Base-by-base conservation (phyloP, 2,329 filamentous ascomycete genomes). In the Pseudocercospora pini-densiflorae region DNA sequence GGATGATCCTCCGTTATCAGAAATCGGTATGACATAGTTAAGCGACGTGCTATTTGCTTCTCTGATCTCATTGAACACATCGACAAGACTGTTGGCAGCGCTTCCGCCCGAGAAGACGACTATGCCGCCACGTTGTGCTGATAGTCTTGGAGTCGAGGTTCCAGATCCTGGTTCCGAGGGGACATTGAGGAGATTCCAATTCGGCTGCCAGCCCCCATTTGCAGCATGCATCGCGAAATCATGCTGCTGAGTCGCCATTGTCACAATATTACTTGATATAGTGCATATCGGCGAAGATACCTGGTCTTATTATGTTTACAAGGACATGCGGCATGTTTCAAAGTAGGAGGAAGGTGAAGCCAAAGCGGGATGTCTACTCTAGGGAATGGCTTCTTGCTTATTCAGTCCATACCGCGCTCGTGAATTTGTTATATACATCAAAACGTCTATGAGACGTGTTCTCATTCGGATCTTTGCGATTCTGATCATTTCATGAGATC, bases 1-100 rank as follows among this genome's bases (percentile, higher is more conserved):
- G 2, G 93, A 96, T 73, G 92, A 96, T 45, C 94, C 94, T 58
- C 94, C 94, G 79, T 98, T 98, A 81, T 98, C 94, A 71, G 92
- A 95, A 77, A 97, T 97, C 40, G 94, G 94, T 61, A 98, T 97
- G 66, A 97, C 89, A 78, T 97, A 96, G 79, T 88, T 92, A 49
- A 96, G 81, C 2, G 86, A 82, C 75, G 90, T 91, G 47, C 85
- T 80, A 68, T 90, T 91, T 72, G 85, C 89, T 68, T 89, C 79
- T 29, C 82, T 79, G 5, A 88, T 80, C 23, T 81, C 79, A 65
- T 85, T 90, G 80, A 97, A 97, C 10, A 97, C 92, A 77, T 97
- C 94, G 47, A 97, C 94, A 5, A 97, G 86, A 74, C 87, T 96
- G 77, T 97, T 98, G 5, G 94, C 93, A n/a, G 94, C 94, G 72